phyloP scores from a whole-genome alignment of 495 filamentous ascomycete genomes.

The Darksidea phi region DNA sequence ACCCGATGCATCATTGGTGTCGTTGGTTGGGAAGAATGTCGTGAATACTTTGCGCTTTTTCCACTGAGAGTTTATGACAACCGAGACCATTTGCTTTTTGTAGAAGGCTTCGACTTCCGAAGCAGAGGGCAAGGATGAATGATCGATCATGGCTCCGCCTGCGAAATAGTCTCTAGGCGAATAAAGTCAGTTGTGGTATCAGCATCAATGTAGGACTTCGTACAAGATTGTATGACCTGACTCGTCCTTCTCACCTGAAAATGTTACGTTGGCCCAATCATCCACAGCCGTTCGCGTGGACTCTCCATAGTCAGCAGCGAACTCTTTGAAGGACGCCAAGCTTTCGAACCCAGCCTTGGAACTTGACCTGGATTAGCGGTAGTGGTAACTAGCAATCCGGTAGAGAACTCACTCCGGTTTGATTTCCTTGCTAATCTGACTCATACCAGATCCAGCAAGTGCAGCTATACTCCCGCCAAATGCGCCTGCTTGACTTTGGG shows the following conservation, averaged over 20 bases:
- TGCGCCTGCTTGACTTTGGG: no score
- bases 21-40: no score
- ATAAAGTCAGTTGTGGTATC: no score
- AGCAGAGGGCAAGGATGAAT: slow-evolving; percentile 7
- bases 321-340: not conserved
- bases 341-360: not conserved
- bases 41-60: slow-evolving; percentile 7
- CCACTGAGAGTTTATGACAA: slow-evolving; percentile 17
- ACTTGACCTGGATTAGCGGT: no score
- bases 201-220: no score
- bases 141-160: not conserved
- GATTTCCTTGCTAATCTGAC: not conserved
- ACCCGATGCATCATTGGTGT: no score
- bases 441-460: not conserved
- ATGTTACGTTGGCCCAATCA: not conserved
- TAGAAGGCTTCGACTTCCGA: slow-evolving; percentile 18
- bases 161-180: no score
- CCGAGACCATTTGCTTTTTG: slow-evolving; percentile 17
- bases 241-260: no score
- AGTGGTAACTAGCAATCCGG: not conserved
- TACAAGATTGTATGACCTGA: no score
- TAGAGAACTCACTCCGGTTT: slow-evolving; percentile 3
- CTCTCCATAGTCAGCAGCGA: not conserved
- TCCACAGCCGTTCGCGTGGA: slow-evolving; percentile 3
- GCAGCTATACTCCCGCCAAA: not conserved